Conservation (phyloP, 768 basidiomycete genomes). For the Tulasnella sp. region DNA sequence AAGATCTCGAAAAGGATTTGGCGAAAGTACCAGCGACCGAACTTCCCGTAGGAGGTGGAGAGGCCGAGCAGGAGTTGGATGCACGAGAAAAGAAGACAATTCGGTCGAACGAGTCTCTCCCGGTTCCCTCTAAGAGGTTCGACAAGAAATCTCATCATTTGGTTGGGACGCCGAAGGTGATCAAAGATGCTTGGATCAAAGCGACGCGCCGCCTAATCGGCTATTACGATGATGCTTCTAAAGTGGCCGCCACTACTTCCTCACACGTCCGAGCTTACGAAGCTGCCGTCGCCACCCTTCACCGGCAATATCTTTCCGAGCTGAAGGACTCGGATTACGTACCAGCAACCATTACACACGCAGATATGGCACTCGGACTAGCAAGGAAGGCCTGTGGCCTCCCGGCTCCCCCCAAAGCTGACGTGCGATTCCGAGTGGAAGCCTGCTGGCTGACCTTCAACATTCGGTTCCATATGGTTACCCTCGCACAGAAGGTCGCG, state of each 20-base stretch:
- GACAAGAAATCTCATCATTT: neutral
- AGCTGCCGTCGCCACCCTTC: constrained; percentile 47
- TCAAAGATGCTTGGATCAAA: constrained; percentile 35
- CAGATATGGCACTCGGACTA: constrained; percentile 45
- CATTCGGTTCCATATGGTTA: constrained; percentile 44
- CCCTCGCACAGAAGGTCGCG: constrained; percentile 40
- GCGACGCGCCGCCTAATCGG: constrained; percentile 33
- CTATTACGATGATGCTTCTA: constrained; percentile 37
- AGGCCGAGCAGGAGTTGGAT: neutral
- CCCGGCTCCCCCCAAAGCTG: constrained; percentile 45
- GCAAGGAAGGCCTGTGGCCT: constrained; percentile 49
- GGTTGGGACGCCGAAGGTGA: constrained; percentile 23
- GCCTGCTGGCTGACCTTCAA: constrained; percentile 50
- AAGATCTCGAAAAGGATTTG: neutral
- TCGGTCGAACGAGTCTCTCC: neutral
- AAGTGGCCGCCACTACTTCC: constrained; percentile 42
- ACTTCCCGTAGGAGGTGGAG: neutral
- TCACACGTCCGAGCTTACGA: constrained; percentile 56
- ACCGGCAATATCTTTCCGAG: constrained; percentile 40
- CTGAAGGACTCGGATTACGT: constrained; percentile 27
- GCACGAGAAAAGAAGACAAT: neutral
- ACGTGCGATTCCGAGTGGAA: constrained; percentile 52
- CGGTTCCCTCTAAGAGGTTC: neutral
- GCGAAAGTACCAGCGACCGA: neutral
- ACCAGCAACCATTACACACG: constrained; percentile 36